Base-by-base conservation (phyloP, 23 red algal species). In the Gracilaria domingensis region DNA sequence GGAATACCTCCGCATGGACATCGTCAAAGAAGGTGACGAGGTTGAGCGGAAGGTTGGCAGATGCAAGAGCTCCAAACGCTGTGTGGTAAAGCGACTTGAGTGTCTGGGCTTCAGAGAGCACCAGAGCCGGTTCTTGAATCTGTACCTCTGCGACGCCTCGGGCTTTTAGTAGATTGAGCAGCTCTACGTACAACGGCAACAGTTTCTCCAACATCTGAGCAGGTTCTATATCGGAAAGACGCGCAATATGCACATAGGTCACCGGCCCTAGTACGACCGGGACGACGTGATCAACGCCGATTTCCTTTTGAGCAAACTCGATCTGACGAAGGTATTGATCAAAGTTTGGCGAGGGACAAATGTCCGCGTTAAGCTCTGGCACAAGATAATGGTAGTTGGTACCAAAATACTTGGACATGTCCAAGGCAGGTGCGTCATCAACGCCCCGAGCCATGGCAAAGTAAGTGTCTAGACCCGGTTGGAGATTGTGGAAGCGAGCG, bases 301-400 rank as follows among this genome's bases (percentile, higher is more conserved):
- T 37, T 23, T 54, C 36, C 18, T 66, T 39, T 42, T 93, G 88
- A 8, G 88, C 94, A 34, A 36, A 35, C 30, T 66, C 32, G 45
- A 95, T 66, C 59, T 70, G 70, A 35, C 57, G 47, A 18, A 95
- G 49, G 32, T 85, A 83, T 2, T 85, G 59, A 23, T 66, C 60
- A 61, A 87, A 95, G 30, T 81, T 79, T 21, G 93, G 79, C 16
- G 60, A 29, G 13, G 85, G 84, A 55, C 38, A 28, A 9, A 54
- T 67, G 32, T 90, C 66, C 0, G 53, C 58, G 48, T 87, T 77
- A 16, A 98, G 26, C 86, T 98, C 96, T 0, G 96, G 96, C 5
- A 98, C 96, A 3, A 95, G 77, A 36, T 95, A 95, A 81, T 98
- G 96, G 48, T 95, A 98, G 92, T 98, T 98, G 51, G 91, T 94